Evolutionary conservation across 345 rosid genomes (phyloP).

Genomic region (Salix caprea): DNA sequence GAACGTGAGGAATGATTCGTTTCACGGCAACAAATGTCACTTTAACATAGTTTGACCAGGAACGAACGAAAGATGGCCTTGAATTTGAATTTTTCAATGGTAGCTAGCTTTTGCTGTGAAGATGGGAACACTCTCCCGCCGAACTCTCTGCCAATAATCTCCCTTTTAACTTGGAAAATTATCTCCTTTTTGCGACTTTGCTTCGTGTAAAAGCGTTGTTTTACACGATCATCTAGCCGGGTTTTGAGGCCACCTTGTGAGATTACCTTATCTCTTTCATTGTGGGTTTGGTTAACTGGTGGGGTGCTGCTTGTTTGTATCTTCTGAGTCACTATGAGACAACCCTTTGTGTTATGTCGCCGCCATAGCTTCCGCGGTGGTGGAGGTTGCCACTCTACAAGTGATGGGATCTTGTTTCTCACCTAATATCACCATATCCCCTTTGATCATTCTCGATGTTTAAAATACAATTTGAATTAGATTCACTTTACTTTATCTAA

Average conservation of each 20-base stretch:
- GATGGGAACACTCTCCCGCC: constrained; percentile 19
- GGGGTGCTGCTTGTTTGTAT: background rate
- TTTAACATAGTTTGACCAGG: constrained; percentile 23
- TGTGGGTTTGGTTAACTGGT: background rate
- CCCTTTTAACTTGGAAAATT: background rate
- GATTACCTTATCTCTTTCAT: constrained; percentile 3
- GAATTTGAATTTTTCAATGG: background rate
- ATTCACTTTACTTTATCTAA: background rate
- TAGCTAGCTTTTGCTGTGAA: background rate
- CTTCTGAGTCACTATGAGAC: background rate
- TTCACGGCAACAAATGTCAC: constrained; percentile 15
- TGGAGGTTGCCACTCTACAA: constrained; percentile 4
- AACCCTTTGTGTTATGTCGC: constrained; percentile 22
- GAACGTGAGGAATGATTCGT: constrained; percentile 45
- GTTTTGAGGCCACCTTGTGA: constrained; percentile 15
- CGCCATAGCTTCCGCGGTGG: constrained; percentile 27
- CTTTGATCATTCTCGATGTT: background rate
- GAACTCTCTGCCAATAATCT: constrained; percentile 22
- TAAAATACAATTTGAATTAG: background rate
- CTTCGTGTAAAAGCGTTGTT: constrained; percentile 10
- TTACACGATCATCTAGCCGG: constrained; percentile 5
- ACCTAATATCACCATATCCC: constrained; percentile 1
- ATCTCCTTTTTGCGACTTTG: background rate
- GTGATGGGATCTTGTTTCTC: constrained; percentile 4
- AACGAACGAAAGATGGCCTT: background rate